Evolutionary conservation across 2,329 filamentous ascomycete species (phyloP), one percentile per base, ranked within the genome.

Genomic region (Fusarium dlaminii): DNA sequence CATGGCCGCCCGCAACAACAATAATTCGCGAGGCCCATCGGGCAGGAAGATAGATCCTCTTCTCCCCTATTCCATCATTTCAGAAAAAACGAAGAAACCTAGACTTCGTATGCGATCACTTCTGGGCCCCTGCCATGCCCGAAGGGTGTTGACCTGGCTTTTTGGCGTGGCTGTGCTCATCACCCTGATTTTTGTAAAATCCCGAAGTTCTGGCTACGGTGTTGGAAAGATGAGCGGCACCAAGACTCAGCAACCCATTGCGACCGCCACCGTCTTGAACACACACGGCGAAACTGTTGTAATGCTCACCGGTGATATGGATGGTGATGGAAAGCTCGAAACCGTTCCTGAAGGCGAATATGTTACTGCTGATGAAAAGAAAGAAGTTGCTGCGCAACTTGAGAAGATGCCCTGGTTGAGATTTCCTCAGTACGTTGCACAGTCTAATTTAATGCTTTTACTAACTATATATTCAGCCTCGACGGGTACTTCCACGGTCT

Each of bases 401-500:
- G 72, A 79, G 37, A 78, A 75, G 42, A 83, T 82, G 79, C 83
- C 83, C 18, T 85, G 83, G 83, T 80, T 85, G 56, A 79, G 77
- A 54, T 85, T 83, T 64, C 81, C 75, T 74, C 82, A 83, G 82
- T 84, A 74, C 36, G 82, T 80, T 24, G 30, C 29, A 45, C 36
- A 49, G 49, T n/a, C 24, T 18, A 7, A 11, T 37, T n/a, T 18
- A 14, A 20, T 20, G 13, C 30, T 32, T 39, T 56, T 29, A 49
- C 77, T 78, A 76, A 79, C 57, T 45, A 45, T 27, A 1, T 39
- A 37, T 12, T 20, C 72, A 97, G 96, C 76, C 90, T 98, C 62
- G 90, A 92, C 74, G 89, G 92, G 49, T 98, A 96, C 80, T 94
- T 94, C 81, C 91, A 92, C 45, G 95, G 95, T 10, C 86, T 98